Conservation (phyloP, 75 land plant species). For the Chamaecyparis obtusa region DNA sequence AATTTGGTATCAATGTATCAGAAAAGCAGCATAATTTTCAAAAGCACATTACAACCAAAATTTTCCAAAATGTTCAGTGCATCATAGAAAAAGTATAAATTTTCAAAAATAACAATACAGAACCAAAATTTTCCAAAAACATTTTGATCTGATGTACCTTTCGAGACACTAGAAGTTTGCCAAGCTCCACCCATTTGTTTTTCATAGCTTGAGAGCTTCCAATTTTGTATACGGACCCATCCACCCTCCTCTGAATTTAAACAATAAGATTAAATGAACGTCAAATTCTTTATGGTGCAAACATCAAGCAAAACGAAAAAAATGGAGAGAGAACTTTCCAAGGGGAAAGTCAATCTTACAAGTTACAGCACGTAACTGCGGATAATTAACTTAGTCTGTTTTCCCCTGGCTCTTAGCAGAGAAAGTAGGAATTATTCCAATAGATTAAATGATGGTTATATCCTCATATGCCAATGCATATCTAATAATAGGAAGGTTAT, state of each 20-base stretch:
- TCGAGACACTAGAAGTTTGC: conserved; percentile 45
- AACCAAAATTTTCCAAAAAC: not conserved
- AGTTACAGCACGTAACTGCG: not conserved
- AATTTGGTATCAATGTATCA: not conserved
- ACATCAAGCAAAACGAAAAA: not conserved
- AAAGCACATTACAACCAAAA: not conserved
- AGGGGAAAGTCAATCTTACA: not conserved
- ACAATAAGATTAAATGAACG: conserved; percentile 3
- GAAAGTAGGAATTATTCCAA: too few species aligned
- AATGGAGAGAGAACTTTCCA: not conserved
- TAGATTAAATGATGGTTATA: not conserved
- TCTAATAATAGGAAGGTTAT: not conserved
- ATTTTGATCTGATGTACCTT: conserved; percentile 45
- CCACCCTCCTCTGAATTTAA: conserved; percentile 61
- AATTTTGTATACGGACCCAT: conserved; percentile 42
- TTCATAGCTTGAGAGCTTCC: conserved; percentile 62
- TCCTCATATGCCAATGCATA: conserved; percentile 8
- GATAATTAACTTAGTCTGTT: not conserved
- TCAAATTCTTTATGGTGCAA: not conserved
- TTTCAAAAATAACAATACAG: not conserved
- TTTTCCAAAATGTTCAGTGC: not conserved
- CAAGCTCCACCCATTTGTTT: conserved; percentile 78
- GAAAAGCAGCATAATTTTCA: conserved; percentile 3
- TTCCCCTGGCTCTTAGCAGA: not conserved
- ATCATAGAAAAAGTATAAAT: not conserved